These are phyloP conservation scores for Penicillium janthinellum DNA, from an alignment of 2,329 filamentous ascomycete species.

Conservation along the genomic window DNA sequence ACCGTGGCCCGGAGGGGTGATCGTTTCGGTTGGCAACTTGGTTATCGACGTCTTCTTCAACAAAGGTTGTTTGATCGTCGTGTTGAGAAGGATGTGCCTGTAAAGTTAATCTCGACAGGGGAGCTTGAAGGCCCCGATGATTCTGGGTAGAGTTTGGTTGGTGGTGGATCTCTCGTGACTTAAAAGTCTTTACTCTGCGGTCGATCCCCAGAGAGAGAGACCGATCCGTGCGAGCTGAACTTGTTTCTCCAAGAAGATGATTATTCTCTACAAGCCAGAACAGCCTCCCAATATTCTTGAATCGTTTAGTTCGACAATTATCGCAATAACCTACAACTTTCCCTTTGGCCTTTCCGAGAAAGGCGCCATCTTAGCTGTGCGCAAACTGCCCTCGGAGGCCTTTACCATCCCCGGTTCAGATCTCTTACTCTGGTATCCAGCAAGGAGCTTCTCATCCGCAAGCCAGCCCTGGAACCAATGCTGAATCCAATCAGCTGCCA, in stretches of 20 bases:
- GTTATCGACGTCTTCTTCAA: neutral
- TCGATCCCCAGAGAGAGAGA: neutral
- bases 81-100: neutral
- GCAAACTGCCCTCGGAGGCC: constrained; percentile 1
- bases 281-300: too few species aligned
- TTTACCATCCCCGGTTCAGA: constrained; percentile 23
- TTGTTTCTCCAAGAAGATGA: too few species aligned
- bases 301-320: neutral
- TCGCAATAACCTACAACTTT: neutral
- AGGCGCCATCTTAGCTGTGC: neutral
- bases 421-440: constrained; percentile 17
- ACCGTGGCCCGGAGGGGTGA: neutral
- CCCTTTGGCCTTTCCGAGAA: neutral
- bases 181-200: neutral
- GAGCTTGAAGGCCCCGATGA: neutral
- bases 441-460: constrained; percentile 21
- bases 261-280: too few species aligned
- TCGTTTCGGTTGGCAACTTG: neutral
- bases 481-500: constrained; percentile 19
- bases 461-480: constrained; percentile 19
- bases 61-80: neutral
- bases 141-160: neutral
- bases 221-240: too few species aligned
- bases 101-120: neutral
- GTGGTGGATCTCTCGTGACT: neutral